These are phyloP conservation scores for Penicillium desertorum DNA, from an alignment of 495 filamentous ascomycete species.

Conservation along the genomic window DNA sequence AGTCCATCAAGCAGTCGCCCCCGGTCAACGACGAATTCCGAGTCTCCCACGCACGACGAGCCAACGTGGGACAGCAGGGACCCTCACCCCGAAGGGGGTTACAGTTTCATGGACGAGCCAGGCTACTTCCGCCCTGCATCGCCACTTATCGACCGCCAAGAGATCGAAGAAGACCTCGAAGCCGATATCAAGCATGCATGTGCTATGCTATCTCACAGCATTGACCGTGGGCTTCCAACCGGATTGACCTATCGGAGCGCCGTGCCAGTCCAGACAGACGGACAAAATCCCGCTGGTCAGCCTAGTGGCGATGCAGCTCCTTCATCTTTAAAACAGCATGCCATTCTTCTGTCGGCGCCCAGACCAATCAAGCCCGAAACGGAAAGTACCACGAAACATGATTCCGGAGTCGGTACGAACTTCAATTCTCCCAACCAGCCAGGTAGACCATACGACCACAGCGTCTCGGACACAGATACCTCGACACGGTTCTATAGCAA, in stretches of 20 bases:
- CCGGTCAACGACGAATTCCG: slow-evolving; percentile 24
- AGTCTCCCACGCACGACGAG: slow-evolving; percentile 14
- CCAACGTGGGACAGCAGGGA: slow-evolving; percentile 14
- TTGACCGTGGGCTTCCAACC: slow-evolving; percentile 29
- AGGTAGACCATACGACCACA: slow-evolving; percentile 1
- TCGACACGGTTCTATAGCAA: slow-evolving; percentile 25
- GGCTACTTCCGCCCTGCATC: slow-evolving; percentile 27
- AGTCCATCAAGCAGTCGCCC: slow-evolving; percentile 20
- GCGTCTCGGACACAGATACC: slow-evolving; percentile 7
- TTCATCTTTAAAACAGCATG: not conserved
- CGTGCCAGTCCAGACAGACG: not conserved
- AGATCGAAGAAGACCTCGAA: slow-evolving; percentile 23
- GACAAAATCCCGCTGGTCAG: not conserved
- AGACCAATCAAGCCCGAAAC: slow-evolving; percentile 6
- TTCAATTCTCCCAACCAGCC: slow-evolving; percentile 6
- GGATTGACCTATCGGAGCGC: slow-evolving; percentile 15
- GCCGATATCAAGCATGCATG: slow-evolving; percentile 29
- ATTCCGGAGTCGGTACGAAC: slow-evolving; percentile 14
- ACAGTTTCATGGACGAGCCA: slow-evolving; percentile 26
- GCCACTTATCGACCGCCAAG: slow-evolving; percentile 23
- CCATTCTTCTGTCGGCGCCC: not conserved
- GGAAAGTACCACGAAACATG: slow-evolving; percentile 1
- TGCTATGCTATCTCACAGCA: slow-evolving; percentile 24
- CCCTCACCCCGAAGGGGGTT: slow-evolving; percentile 10
- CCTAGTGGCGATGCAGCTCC: not conserved